These are phyloP conservation scores for Colletotrichum paranaense DNA, from an alignment of 2,329 filamentous ascomycete genomes.

Conservation along the genomic window DNA sequence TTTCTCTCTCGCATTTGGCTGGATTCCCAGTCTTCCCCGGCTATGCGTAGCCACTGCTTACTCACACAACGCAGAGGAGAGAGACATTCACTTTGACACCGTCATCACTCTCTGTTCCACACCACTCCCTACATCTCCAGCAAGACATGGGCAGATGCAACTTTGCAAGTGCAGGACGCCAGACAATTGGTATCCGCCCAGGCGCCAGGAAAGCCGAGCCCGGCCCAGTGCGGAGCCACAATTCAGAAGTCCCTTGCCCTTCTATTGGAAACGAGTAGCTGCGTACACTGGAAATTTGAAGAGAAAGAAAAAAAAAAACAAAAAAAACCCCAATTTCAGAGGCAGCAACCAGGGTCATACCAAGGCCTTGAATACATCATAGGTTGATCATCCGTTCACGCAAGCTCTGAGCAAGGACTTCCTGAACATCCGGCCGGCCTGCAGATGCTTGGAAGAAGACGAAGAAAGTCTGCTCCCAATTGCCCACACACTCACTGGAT, in stretches of 20 bases:
- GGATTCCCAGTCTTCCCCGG: not conserved
- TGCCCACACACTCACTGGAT: not conserved
- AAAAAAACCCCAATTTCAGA: not conserved
- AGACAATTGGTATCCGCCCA: conserved; percentile 22
- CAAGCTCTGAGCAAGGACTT: not conserved
- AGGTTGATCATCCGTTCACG: conserved; percentile 15
- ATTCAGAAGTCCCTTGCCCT: not conserved
- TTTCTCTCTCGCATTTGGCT: not conserved
- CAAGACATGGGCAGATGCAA: not conserved
- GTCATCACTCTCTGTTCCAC: conserved; percentile 1
- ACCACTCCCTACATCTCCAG: not conserved
- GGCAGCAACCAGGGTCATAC: conserved; percentile 17
- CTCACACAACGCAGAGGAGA: not conserved
- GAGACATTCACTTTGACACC: conserved; percentile 1
- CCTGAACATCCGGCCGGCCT: not conserved
- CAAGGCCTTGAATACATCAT: conserved; percentile 30
- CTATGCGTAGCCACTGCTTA: not conserved
- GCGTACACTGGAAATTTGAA: not conserved
- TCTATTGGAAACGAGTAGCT: not conserved
- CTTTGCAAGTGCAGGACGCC: conserved; percentile 7
- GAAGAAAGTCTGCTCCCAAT: not conserved
- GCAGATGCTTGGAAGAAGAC: not conserved
- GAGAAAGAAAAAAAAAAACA: not conserved
- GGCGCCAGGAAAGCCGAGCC: conserved; percentile 1
- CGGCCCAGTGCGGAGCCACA: conserved; percentile 7